phyloP scores from a whole-genome alignment of 192 early-diverging fungal genomes.

The Umbelopsis sp. region DNA sequence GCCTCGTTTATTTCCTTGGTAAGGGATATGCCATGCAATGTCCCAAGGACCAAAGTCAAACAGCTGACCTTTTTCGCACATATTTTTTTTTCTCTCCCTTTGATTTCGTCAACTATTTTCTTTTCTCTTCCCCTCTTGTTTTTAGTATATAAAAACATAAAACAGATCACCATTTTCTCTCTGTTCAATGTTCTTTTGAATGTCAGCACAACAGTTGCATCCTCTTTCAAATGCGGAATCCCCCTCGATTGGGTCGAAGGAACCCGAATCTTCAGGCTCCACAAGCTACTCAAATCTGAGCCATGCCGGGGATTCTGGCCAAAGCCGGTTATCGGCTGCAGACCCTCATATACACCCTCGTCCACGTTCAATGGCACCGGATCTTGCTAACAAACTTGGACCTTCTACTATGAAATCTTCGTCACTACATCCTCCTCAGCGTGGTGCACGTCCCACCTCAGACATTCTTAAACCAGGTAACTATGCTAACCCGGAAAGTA shows the following conservation, averaged over 20 bases:
- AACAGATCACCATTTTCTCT: not conserved
- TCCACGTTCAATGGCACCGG: not conserved
- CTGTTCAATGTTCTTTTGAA: slow-evolving; percentile 12
- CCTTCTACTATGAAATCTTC: not conserved
- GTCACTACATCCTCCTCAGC: slow-evolving; percentile 16
- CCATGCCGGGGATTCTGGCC: slow-evolving; percentile 5
- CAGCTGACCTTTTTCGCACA: no score
- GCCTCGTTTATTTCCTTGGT: no score
- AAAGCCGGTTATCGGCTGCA: not conserved
- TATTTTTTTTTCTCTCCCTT: not conserved
- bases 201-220: slow-evolving; percentile 15
- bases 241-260: not conserved
- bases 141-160: no score
- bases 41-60: slow-evolving; percentile 2
- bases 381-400: not conserved
- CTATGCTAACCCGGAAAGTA: slow-evolving; percentile 36
- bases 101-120: not conserved
- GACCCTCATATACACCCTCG: not conserved
- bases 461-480: slow-evolving; percentile 33
- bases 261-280: slow-evolving; percentile 6
- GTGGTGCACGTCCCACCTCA: slow-evolving; percentile 31
- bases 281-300: not conserved
- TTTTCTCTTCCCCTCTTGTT: not conserved
- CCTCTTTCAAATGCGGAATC: not conserved
- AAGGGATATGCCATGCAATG: no score